A percentile compares a stretch with the other conserved stretches of the same genome.
Evolutionary conservation across 1,139 yeast species (phyloP).

Genomic region (Taphrina sp.): DNA sequence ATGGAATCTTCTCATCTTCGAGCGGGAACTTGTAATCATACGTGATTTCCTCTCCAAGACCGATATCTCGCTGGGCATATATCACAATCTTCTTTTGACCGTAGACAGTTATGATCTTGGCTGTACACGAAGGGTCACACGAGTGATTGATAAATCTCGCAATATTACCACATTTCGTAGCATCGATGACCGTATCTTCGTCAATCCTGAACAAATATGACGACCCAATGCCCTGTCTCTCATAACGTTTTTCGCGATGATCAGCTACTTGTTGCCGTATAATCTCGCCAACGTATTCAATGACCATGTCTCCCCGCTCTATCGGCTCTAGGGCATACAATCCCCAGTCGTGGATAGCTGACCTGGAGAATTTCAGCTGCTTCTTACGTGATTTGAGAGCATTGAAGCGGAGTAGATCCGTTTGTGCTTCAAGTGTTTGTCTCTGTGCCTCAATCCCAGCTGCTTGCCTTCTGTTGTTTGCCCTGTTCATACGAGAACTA

Average conservation of each 20-base stretch:
- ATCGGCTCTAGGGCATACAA: slow-evolving; percentile 91
- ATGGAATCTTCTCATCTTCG: slow-evolving; percentile 84
- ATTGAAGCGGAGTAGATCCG: slow-evolving; percentile 59
- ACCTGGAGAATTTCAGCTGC: slow-evolving; percentile 91
- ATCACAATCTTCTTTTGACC: slow-evolving; percentile 93
- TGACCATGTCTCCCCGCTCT: slow-evolving; percentile 92
- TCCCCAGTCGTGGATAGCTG: slow-evolving; percentile 98
- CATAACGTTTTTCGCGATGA: slow-evolving; percentile 78
- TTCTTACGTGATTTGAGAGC: slow-evolving; percentile 83
- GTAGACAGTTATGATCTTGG: slow-evolving; percentile 91
- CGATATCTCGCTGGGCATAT: slow-evolving; percentile 85
- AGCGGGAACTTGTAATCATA: slow-evolving; percentile 94
- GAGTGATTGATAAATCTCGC: slow-evolving; percentile 96
- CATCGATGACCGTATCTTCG: slow-evolving; percentile 92
- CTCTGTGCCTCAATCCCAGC: slow-evolving; percentile 85
- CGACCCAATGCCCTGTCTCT: slow-evolving; percentile 92
- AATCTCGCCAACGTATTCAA: slow-evolving; percentile 97
- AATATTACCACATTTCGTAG: slow-evolving; percentile 94
- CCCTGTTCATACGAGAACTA: slow-evolving; percentile 78
- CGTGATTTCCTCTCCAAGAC: slow-evolving; percentile 70
- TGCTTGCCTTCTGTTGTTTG: slow-evolving; percentile 83
- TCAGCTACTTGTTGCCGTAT: slow-evolving; percentile 94
- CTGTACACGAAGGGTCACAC: slow-evolving; percentile 85
- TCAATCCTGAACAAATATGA: slow-evolving; percentile 89
- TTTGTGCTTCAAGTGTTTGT: slow-evolving; percentile 73